These are phyloP conservation scores for Cyberlindnera veronae DNA, from an alignment of 805 yeast genomes.

Conservation along the genomic window DNA sequence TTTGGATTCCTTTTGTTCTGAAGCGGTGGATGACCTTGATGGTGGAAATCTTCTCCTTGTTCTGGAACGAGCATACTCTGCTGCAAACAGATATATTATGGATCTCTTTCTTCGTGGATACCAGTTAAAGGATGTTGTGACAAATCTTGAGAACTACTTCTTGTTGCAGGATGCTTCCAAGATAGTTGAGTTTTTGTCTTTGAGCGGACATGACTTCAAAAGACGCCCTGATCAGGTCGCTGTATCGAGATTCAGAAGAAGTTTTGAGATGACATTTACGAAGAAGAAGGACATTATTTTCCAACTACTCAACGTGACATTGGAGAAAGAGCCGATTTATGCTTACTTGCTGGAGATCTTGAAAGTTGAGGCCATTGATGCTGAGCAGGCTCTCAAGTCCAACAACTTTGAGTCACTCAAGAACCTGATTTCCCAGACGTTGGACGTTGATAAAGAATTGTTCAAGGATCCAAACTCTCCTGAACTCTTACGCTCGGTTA, in stretches of 20 bases:
- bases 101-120: slow-evolving; percentile 60
- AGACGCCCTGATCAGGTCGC: slow-evolving; percentile 34
- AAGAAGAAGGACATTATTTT: slow-evolving; percentile 24
- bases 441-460: slow-evolving; percentile 23
- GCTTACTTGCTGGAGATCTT: slow-evolving; percentile 47
- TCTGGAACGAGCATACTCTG: slow-evolving; percentile 56
- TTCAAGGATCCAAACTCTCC: slow-evolving; percentile 22
- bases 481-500: slow-evolving; percentile 40
- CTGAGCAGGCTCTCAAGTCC: slow-evolving; percentile 46
- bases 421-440: slow-evolving; percentile 40
- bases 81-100: slow-evolving; percentile 63
- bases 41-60: slow-evolving; percentile 48
- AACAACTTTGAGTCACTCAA: slow-evolving; percentile 42
- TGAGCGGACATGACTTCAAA: slow-evolving; percentile 49
- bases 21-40: slow-evolving; percentile 32
- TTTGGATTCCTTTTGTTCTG: slow-evolving; percentile 18
- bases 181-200: slow-evolving; percentile 50
- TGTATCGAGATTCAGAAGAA: slow-evolving; percentile 31
- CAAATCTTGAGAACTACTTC: slow-evolving; percentile 52
- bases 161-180: slow-evolving; percentile 49
- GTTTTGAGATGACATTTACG: slow-evolving; percentile 20
- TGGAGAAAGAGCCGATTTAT: slow-evolving; percentile 40
- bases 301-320: slow-evolving; percentile 31
- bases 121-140: slow-evolving; percentile 44
- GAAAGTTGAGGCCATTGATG: slow-evolving; percentile 51